Evolutionary conservation across 2,329 filamentous ascomycete genomes (phyloP).

Genomic region (Aschersonia sp.): DNA sequence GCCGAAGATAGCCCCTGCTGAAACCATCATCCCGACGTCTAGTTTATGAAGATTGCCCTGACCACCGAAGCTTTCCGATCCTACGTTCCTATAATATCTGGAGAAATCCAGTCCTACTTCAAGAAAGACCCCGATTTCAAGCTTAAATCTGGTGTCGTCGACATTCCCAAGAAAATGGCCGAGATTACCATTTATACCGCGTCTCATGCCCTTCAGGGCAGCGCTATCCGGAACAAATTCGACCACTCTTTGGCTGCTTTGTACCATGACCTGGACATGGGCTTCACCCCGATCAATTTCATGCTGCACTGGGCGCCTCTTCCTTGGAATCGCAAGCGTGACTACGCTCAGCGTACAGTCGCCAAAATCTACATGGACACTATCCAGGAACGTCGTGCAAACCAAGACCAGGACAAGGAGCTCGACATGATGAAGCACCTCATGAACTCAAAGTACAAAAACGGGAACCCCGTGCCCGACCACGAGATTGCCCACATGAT

Average conservation of each 20-base stretch:
- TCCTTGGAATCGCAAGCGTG: conserved; percentile 74
- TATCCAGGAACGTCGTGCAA: conserved; percentile 53
- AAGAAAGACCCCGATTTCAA: conserved; percentile 53
- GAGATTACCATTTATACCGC: conserved; percentile 86
- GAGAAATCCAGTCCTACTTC: conserved; percentile 61
- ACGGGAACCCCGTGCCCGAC: conserved; percentile 65
- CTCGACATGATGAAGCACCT: conserved; percentile 83
- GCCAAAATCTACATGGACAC: conserved; percentile 71
- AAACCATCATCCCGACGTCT: not conserved
- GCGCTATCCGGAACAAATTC: conserved; percentile 67
- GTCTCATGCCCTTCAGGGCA: conserved; percentile 71
- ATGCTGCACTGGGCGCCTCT: conserved; percentile 78
- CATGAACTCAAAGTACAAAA: conserved; percentile 76
- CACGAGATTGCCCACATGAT: conserved; percentile 80
- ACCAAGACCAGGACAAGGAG: conserved; percentile 31
- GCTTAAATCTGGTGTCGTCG: conserved; percentile 49
- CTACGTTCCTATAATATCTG: conserved; percentile 66
- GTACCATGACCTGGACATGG: conserved; percentile 83
- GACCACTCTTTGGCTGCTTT: conserved; percentile 67
- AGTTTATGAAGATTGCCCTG: conserved; percentile 72
- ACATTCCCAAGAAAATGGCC: conserved; percentile 63
- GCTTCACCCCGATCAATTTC: conserved; percentile 81
- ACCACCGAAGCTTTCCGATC: conserved; percentile 58
- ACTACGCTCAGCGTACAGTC: conserved; percentile 67
- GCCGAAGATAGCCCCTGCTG: too few species aligned